Evolutionary conservation across 2,329 filamentous ascomycete genomes (phyloP).

Genomic region (Hypoxylon sp.): DNA sequence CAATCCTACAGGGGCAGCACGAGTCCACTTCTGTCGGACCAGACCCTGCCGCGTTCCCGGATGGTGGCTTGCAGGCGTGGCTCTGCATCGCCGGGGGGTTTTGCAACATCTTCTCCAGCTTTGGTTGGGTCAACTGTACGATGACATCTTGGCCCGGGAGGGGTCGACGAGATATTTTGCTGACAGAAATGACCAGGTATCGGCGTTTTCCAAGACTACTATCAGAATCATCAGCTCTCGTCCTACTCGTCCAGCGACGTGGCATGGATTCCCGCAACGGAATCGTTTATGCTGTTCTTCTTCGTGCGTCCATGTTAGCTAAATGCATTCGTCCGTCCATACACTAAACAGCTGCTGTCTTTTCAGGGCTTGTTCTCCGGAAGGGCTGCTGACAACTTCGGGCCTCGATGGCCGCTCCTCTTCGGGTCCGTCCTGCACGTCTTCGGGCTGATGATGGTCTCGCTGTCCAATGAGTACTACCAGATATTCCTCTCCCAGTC

Average conservation of each 20-base stretch:
- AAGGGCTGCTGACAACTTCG: slow-evolving; percentile 21
- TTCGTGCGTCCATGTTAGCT: slow-evolving; percentile 24
- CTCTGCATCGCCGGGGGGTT: slow-evolving; percentile 35
- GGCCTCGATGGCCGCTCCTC: slow-evolving; percentile 44
- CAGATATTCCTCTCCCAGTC: slow-evolving; percentile 62
- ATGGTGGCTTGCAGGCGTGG: slow-evolving; percentile 36
- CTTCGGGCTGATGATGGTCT: slow-evolving; percentile 67
- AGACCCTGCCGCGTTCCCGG: slow-evolving; percentile 26
- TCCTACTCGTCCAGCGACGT: slow-evolving; percentile 29
- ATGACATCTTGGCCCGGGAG: background rate
- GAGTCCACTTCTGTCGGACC: background rate
- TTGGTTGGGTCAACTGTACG: slow-evolving; percentile 37
- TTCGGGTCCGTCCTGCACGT: slow-evolving; percentile 62
- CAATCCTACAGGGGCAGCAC: slow-evolving; percentile 9
- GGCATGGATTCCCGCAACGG: slow-evolving; percentile 33
- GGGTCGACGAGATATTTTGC: background rate
- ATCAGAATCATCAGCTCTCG: slow-evolving; percentile 29
- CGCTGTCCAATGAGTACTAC: slow-evolving; percentile 61
- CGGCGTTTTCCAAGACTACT: slow-evolving; percentile 37
- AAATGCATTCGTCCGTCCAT: background rate
- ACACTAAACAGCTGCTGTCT: background rate
- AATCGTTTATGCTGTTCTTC: slow-evolving; percentile 35
- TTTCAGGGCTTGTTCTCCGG: slow-evolving; percentile 23
- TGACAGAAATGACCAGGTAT: slow-evolving; percentile 28
- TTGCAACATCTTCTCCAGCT: slow-evolving; percentile 31